phyloP scores from a whole-genome alignment of 192 early-diverging fungal species.

The Cladochytrium replicatum region DNA sequence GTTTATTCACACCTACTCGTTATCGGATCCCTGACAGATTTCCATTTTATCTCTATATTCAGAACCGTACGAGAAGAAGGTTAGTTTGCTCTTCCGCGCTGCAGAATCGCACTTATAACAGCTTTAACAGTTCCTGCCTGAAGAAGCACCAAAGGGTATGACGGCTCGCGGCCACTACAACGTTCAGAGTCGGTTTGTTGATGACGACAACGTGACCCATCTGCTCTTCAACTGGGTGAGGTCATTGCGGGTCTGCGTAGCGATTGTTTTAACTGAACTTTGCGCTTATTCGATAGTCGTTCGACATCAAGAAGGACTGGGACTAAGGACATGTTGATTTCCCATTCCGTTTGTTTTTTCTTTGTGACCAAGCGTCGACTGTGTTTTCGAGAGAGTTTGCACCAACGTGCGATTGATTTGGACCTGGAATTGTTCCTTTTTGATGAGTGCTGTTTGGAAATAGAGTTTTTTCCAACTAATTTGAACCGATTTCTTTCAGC shows the following conservation, averaged over 20 bases:
- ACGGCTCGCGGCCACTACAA: conserved; percentile 86
- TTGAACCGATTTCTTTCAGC: too few species aligned
- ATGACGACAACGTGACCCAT: conserved; percentile 78
- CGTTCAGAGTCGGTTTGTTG: conserved; percentile 81
- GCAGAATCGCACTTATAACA: neutral
- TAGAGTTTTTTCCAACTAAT: too few species aligned
- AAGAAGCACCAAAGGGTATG: conserved; percentile 88
- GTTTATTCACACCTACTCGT: neutral
- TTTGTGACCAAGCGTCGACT: too few species aligned
- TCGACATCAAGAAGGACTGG: conserved; percentile 91
- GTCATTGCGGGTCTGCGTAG: neutral
- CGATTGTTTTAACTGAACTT: neutral
- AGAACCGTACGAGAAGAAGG: conserved; percentile 74
- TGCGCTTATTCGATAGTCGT: conserved; percentile 21
- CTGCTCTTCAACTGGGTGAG: conserved; percentile 71
- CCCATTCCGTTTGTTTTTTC: too few species aligned
- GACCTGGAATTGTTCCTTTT: too few species aligned
- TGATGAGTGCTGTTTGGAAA: too few species aligned
- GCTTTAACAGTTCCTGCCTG: conserved; percentile 49
- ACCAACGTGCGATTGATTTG: too few species aligned
- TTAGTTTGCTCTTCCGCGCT: conserved; percentile 2
- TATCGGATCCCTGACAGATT: too few species aligned
- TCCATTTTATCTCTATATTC: neutral
- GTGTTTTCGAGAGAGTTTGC: too few species aligned
- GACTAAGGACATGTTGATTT: too few species aligned